phyloP scores from a whole-genome alignment of 106 monocot species.

The Dendrobium catenatum region DNA sequence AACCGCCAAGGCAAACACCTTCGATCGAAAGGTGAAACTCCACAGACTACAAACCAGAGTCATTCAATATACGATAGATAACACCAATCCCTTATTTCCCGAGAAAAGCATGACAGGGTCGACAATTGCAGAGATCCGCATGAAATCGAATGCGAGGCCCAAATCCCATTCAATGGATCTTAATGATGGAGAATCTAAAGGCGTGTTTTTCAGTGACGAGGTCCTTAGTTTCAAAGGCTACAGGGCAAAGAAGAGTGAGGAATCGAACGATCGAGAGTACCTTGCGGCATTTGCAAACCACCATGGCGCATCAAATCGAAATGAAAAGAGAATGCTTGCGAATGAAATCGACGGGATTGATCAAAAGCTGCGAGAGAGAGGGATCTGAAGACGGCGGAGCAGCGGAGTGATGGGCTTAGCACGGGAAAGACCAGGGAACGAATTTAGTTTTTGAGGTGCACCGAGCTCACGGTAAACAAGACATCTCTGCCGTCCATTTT shows the following conservation, averaged over 20 bases:
- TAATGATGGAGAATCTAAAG: neutral
- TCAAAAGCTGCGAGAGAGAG: neutral
- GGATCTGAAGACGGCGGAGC: neutral
- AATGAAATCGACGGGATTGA: neutral
- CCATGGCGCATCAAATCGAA: slow-evolving; percentile 37
- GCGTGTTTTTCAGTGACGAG: neutral
- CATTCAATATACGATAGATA: neutral
- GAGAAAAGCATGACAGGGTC: neutral
- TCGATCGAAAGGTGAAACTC: neutral
- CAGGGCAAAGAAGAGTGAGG: neutral
- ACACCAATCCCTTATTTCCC: neutral
- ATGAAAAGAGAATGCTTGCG: neutral
- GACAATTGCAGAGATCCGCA: neutral
- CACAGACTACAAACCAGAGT: neutral
- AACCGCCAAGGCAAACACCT: neutral
- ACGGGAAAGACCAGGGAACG: neutral
- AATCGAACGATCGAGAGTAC: slow-evolving; percentile 21
- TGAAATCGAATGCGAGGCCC: neutral
- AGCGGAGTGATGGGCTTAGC: neutral
- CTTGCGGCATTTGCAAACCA: slow-evolving; percentile 98
- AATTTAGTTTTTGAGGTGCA: neutral
- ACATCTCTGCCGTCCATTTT: too few relatives aligned
- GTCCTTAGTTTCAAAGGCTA: neutral
- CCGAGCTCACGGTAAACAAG: neutral
- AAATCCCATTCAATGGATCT: neutral